A percentile compares a stretch with the other conserved stretches of the same genome.
Conservation (phyloP, 176 grass and related monocot species). For the Aegilops bicornis region DNA sequence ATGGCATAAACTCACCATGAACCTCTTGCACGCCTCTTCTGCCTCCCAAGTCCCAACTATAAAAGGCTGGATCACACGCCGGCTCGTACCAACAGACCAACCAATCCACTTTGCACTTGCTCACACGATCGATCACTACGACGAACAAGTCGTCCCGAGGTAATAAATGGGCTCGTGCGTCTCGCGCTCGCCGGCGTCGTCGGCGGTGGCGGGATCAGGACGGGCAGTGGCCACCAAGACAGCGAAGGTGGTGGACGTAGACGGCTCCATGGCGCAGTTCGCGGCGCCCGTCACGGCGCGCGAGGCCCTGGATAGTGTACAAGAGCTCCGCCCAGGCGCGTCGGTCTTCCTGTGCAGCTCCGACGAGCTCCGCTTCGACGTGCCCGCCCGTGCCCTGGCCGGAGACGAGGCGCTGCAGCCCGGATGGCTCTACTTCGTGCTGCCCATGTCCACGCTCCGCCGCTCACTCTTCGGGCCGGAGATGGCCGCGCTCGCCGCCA, state of each 20-base stretch:
- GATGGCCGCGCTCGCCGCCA: conserved; percentile 67
- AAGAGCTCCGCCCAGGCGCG: neutral
- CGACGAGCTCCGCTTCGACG: conserved; percentile 60
- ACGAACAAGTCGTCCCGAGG: no score
- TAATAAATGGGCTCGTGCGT: conserved; percentile 58
- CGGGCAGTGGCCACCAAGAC: neutral
- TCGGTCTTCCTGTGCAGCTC: conserved; percentile 56
- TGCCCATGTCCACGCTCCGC: neutral
- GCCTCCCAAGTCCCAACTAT: neutral
- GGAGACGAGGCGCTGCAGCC: conserved; percentile 26
- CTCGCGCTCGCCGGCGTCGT: conserved; percentile 27
- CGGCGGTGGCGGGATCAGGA: neutral
- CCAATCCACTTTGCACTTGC: neutral
- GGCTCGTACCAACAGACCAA: neutral
- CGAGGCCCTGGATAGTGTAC: conserved; percentile 28
- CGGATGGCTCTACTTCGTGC: conserved; percentile 69
- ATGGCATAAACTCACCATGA: neutral
- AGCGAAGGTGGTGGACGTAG: conserved; percentile 48
- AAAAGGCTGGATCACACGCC: neutral
- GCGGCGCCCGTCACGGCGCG: conserved; percentile 4
- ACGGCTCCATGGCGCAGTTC: conserved; percentile 52
- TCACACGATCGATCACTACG: no score
- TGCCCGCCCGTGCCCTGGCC: conserved; percentile 31
- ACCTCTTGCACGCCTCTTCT: neutral
- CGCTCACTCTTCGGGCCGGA: conserved; percentile 10